A percentile compares a stretch with the other conserved stretches of the same genome.
Conservation (phyloP, 768 basidiomycete species). For the Xerocomus spinulosus region DNA sequence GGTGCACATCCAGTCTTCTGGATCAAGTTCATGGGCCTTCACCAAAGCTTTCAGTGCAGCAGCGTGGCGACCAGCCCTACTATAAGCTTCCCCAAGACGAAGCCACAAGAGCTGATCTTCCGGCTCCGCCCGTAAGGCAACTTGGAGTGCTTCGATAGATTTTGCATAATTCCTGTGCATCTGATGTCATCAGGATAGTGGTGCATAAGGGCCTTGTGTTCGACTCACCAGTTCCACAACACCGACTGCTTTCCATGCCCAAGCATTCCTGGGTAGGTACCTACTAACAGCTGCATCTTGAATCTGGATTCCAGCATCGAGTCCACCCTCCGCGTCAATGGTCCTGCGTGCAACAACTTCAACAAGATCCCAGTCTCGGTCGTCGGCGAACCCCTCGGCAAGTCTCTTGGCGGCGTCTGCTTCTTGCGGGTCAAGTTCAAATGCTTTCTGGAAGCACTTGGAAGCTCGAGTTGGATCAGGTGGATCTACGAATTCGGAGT, state of each 20-base stretch:
- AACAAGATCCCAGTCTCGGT: slow-evolving; percentile 93
- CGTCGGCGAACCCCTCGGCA: slow-evolving; percentile 86
- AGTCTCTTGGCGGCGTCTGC: slow-evolving; percentile 78
- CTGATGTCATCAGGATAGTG: slow-evolving; percentile 34
- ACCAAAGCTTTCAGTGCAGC: slow-evolving; percentile 86
- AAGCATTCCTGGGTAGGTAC: slow-evolving; percentile 75
- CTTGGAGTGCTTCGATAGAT: slow-evolving; percentile 81
- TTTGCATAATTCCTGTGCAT: slow-evolving; percentile 60
- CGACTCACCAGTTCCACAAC: slow-evolving; percentile 80
- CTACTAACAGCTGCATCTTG: slow-evolving; percentile 40
- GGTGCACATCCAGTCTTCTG: slow-evolving; percentile 75
- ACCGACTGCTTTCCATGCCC: slow-evolving; percentile 98
- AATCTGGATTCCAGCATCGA: slow-evolving; percentile 51
- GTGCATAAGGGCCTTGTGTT: neutral
- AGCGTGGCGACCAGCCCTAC: slow-evolving; percentile 78
- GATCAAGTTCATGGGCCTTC: slow-evolving; percentile 67
- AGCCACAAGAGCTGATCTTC: slow-evolving; percentile 85
- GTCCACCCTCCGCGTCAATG: slow-evolving; percentile 89
- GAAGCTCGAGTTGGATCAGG: slow-evolving; percentile 81
- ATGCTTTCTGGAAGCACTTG: slow-evolving; percentile 97
- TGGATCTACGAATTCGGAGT: slow-evolving; percentile 63
- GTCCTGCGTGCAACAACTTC: slow-evolving; percentile 90
- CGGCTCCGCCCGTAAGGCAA: slow-evolving; percentile 74
- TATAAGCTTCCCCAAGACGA: slow-evolving; percentile 88
- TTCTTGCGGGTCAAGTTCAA: slow-evolving; percentile 91